Evolutionary conservation across 768 basidiomycete species (phyloP).

Genomic region (Termitomyces eurrhizus): DNA sequence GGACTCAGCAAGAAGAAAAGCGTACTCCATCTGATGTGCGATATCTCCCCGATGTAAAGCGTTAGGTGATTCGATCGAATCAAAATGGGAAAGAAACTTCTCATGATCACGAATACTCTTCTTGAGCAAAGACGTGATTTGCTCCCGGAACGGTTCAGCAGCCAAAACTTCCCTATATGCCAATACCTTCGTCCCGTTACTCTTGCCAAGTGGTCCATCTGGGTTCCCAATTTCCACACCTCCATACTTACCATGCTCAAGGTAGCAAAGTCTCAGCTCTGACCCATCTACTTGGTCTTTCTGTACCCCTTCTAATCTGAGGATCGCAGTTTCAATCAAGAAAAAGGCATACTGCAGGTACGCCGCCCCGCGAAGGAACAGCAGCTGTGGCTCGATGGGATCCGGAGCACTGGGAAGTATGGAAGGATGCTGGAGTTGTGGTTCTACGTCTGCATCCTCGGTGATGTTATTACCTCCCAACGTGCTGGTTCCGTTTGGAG

Average conservation of each 20-base stretch:
- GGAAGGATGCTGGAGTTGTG: slow-evolving; percentile 62
- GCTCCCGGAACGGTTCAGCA: slow-evolving; percentile 53
- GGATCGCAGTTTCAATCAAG: slow-evolving; percentile 68
- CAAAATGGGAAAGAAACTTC: slow-evolving; percentile 79
- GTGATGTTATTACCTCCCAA: slow-evolving; percentile 33
- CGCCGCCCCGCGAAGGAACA: slow-evolving; percentile 81
- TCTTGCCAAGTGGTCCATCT: slow-evolving; percentile 68
- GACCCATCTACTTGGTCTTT: slow-evolving; percentile 62
- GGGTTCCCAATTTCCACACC: slow-evolving; percentile 82
- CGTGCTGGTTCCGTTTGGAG: slow-evolving; percentile 60
- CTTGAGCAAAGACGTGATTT: slow-evolving; percentile 54
- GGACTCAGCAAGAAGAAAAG: slow-evolving; percentile 65
- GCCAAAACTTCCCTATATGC: slow-evolving; percentile 63
- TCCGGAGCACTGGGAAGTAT: slow-evolving; percentile 76
- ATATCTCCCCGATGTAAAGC: slow-evolving; percentile 37
- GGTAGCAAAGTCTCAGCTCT: slow-evolving; percentile 73
- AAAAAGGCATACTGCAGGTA: slow-evolving; percentile 76
- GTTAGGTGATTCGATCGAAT: slow-evolving; percentile 53
- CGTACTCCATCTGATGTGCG: slow-evolving; percentile 55
- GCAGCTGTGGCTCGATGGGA: slow-evolving; percentile 79
- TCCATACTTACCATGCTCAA: slow-evolving; percentile 75
- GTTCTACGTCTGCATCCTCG: slow-evolving; percentile 52
- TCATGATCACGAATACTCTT: slow-evolving; percentile 85
- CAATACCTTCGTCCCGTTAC: slow-evolving; percentile 51
- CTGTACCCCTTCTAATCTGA: slow-evolving; percentile 65